Evolutionary conservation across 768 basidiomycete species (phyloP).

Genomic region (Xerocomellus chrysenteron): DNA sequence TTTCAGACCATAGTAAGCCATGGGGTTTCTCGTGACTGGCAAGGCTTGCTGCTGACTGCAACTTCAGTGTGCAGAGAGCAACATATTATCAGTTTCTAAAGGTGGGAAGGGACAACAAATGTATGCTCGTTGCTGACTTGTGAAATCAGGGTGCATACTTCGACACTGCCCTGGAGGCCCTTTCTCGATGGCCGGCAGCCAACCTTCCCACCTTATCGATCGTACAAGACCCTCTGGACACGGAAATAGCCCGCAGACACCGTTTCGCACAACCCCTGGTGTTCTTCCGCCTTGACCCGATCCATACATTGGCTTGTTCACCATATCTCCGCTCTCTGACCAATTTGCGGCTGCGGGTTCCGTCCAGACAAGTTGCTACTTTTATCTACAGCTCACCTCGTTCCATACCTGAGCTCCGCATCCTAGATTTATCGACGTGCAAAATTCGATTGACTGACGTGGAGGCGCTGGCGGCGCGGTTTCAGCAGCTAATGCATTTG

Average conservation of each 20-base stretch:
- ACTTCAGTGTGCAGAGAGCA: conserved; percentile 61
- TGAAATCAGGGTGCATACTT: conserved; percentile 74
- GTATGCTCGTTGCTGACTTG: background rate
- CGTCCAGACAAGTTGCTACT: conserved; percentile 55
- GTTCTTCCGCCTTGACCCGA: conserved; percentile 67
- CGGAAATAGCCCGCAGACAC: conserved; percentile 33
- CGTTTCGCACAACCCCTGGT: conserved; percentile 85
- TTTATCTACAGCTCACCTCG: conserved; percentile 35
- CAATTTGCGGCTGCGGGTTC: conserved; percentile 69
- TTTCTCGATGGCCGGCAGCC: conserved; percentile 60
- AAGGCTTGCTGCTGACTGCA: background rate
- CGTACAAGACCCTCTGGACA: conserved; percentile 61
- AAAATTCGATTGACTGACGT: conserved; percentile 53
- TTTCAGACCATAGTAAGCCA: conserved; percentile 80
- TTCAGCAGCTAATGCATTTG: conserved; percentile 57
- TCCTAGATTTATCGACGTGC: conserved; percentile 79
- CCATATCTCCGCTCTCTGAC: conserved; percentile 43
- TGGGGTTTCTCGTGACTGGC: background rate
- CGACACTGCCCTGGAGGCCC: conserved; percentile 61
- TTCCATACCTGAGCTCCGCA: conserved; percentile 45
- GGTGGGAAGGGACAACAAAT: conserved; percentile 32
- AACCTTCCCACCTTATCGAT: conserved; percentile 53
- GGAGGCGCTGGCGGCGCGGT: conserved; percentile 50
- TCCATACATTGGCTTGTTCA: conserved; percentile 49
- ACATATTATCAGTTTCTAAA: conserved; percentile 83